Base-by-base conservation (phyloP, 1,284 basidiomycete species). In the Schizophyllum amplum region DNA sequence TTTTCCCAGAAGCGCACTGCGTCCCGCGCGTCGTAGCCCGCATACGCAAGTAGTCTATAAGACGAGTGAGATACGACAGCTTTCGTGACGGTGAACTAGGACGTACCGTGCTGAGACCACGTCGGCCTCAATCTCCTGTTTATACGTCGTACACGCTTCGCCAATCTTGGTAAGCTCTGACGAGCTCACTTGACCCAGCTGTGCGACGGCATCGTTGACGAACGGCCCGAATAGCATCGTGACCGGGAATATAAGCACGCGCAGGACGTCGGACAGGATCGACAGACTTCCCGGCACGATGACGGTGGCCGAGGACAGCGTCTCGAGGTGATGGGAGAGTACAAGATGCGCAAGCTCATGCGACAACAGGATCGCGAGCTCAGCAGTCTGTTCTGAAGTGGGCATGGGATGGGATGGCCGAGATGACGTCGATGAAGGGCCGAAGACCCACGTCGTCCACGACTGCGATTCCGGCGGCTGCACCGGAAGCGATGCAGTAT, bases 181-280 rank as follows among this genome's bases (percentile, higher is more conserved):
- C 5, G 86, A 83, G 4, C 89, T 84, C 1, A 86, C 77, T 66
- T 85, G 86, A 24, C 90, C 89, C 53, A 93, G 65, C 58, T 90
- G 84, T 0, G 86, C 91, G 6, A 96, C 79, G 0, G 91, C 93
- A 64, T 95, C 93, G 65, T 94, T 94, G 53, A 95, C 84, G 64
- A 94, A 93, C 1, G 93, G 93, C 0, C 93, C 93, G 57, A 94
- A 87, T 25, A 94, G 66, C 83, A 93, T 88, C 11, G 93, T 96
- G 51, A 94, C 67, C 0, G 93, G 92, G 72, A 93, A 94, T 17
- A 93, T 72, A 48, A 92, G 69, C 2, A 91, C 84, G 49, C 92
- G 79, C 25, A 87, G 66, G 22, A 93, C 65, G 68, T 95, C 92
- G 15, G 88, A 77, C 7, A 82, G 62, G 61, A 95, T 84, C 1